Evolutionary conservation across 306 rosid genomes (phyloP).

Genomic region (Carpinus viminea): DNA sequence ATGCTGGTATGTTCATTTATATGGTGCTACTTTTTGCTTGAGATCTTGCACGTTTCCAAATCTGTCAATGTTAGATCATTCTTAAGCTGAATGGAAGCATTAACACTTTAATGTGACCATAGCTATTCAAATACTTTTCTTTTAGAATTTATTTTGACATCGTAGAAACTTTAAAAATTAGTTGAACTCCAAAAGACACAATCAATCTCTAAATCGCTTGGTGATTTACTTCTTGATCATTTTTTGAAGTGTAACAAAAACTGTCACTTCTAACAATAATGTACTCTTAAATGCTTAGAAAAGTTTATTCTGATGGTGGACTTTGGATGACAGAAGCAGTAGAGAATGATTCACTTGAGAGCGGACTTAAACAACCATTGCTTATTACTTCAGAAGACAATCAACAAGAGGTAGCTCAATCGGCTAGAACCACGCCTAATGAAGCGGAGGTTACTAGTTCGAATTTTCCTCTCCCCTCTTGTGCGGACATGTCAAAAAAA

Average conservation of each 20-base stretch:
- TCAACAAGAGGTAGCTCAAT: slow-evolving; percentile 28
- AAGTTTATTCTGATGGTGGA: neutral
- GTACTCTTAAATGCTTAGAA: neutral
- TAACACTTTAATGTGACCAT: slow-evolving; percentile 16
- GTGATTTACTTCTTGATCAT: slow-evolving; percentile 1
- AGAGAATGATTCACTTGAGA: slow-evolving; percentile 56
- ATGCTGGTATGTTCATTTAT: slow-evolving; percentile 56
- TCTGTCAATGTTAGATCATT: slow-evolving; percentile 11
- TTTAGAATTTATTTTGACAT: neutral
- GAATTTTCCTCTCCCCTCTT: no score
- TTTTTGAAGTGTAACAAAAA: neutral
- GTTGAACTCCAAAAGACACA: neutral
- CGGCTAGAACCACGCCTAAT: no score
- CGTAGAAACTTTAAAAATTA: neutral
- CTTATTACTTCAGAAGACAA: slow-evolving; percentile 57
- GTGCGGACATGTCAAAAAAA: no score
- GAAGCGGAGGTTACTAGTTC: no score
- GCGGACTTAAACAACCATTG: slow-evolving; percentile 76
- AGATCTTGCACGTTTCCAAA: neutral
- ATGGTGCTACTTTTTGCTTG: slow-evolving; percentile 16
- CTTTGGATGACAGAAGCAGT: slow-evolving; percentile 30
- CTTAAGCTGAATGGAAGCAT: neutral
- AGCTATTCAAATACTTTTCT: slow-evolving; percentile 3
- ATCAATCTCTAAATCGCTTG: neutral
- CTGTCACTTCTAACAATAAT: neutral